Evolutionary conservation across 352 stramenopile species (phyloP).

Genomic region (Globisporangium cystogenes): DNA sequence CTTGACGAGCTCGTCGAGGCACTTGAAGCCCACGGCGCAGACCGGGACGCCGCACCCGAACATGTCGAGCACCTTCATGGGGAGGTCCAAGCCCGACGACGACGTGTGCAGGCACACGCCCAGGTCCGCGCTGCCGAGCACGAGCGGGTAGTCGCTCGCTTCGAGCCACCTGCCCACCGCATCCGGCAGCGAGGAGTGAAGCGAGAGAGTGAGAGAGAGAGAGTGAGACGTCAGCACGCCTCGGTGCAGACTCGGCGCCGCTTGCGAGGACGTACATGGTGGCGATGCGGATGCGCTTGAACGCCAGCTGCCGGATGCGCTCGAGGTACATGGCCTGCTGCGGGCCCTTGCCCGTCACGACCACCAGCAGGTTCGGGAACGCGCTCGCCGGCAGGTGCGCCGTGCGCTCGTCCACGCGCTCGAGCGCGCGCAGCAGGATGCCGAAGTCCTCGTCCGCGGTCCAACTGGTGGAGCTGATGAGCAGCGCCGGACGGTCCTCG

Average conservation of each 20-base stretch:
- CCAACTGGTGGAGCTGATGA: constrained; percentile 97
- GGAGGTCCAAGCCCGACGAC: constrained; percentile 97
- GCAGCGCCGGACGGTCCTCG: constrained; percentile 56
- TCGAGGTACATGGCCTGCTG: constrained; percentile 90
- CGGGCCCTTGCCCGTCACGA: constrained; percentile 98
- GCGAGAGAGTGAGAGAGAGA: too few relatives aligned
- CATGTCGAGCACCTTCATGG: constrained; percentile 99
- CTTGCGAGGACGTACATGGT: constrained; percentile 62
- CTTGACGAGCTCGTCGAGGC: constrained; percentile 95
- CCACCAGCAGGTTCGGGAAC: constrained; percentile 85
- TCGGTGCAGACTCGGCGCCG: neutral
- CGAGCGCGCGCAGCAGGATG: constrained; percentile 93
- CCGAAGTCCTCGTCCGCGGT: constrained; percentile 99
- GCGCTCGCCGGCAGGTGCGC: constrained; percentile 23
- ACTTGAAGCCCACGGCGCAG: constrained; percentile 94
- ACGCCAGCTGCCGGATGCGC: constrained; percentile 61
- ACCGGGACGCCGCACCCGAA: constrained; percentile 97
- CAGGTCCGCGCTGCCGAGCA: constrained; percentile 94
- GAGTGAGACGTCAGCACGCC: neutral
- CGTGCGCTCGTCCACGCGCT: constrained; percentile 59
- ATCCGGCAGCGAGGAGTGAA: too few relatives aligned
- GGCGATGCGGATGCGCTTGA: constrained; percentile 80
- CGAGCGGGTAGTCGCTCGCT: constrained; percentile 93
- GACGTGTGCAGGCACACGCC: constrained; percentile 99
- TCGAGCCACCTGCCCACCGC: constrained; percentile 89